Evolutionary conservation across 495 filamentous ascomycete genomes (phyloP).

Genomic region (Corynascus novoguineensis): DNA sequence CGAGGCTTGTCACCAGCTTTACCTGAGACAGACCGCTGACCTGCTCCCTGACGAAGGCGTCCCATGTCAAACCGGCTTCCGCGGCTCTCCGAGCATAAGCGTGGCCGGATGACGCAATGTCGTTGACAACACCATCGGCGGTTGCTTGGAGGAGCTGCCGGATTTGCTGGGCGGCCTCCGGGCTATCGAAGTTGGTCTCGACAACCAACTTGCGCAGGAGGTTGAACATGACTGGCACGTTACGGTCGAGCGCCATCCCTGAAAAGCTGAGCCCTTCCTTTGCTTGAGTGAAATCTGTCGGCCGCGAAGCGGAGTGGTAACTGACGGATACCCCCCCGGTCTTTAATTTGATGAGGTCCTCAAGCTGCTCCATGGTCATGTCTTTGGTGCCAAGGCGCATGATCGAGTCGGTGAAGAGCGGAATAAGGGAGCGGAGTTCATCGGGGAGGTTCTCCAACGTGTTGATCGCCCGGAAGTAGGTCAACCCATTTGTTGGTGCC

Average conservation of each 20-base stretch:
- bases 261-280: constrained; percentile 77
- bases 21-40: constrained; percentile 81
- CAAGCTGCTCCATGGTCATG: constrained; percentile 87
- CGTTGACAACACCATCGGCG: constrained; percentile 85
- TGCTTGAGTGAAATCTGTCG: constrained; percentile 59
- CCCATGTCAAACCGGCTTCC: constrained; percentile 67
- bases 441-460: constrained; percentile 72
- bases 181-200: constrained; percentile 83
- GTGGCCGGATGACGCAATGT: constrained; percentile 82
- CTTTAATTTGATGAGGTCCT: constrained; percentile 91
- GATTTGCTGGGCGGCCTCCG: constrained; percentile 73
- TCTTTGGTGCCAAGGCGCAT: constrained; percentile 86
- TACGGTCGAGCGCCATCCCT: constrained; percentile 81
- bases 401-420: constrained; percentile 85
- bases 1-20: constrained; percentile 66
- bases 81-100: constrained; percentile 77
- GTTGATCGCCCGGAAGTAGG: constrained; percentile 90
- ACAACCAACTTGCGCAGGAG: constrained; percentile 70
- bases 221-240: constrained; percentile 86
- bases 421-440: constrained; percentile 77
- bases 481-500: constrained; percentile 89
- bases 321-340: constrained; percentile 84
- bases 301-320: constrained; percentile 70
- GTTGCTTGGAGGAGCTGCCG: constrained; percentile 76
- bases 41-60: constrained; percentile 68